phyloP scores from a whole-genome alignment of 805 yeast species.

The Wickerhamomyces kurtzmanii region DNA sequence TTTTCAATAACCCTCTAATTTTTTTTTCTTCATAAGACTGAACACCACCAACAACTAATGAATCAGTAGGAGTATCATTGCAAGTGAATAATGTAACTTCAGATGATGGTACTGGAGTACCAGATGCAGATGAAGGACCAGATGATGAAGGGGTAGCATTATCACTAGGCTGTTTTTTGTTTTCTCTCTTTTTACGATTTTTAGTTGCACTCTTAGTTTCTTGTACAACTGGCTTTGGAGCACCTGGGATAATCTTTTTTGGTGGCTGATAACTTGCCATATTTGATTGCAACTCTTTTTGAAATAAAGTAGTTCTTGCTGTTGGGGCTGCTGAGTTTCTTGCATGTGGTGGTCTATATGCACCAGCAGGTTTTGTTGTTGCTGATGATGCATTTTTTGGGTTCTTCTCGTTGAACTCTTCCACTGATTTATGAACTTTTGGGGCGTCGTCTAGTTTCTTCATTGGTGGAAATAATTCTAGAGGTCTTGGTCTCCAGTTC shows the following conservation, averaged over 20 bases:
- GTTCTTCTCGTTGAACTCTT: conserved; percentile 34
- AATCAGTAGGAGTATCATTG: conserved; percentile 15
- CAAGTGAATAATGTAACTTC: conserved; percentile 7
- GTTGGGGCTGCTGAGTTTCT: conserved; percentile 32
- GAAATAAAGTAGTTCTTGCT: conserved; percentile 40
- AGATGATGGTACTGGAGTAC: conserved; percentile 4
- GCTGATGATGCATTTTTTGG: conserved; percentile 21
- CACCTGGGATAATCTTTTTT: conserved; percentile 47
- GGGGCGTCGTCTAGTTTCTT: conserved; percentile 43
- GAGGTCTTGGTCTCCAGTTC: conserved; percentile 66
- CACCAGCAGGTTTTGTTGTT: conserved; percentile 64
- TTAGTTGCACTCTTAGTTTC: conserved; percentile 61
- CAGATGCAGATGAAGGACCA: conserved; percentile 4
- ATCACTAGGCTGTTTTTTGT: conserved; percentile 29
- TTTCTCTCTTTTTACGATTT: conserved; percentile 69
- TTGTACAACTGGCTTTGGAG: conserved; percentile 31
- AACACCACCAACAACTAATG: conserved; percentile 49
- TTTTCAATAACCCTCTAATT: conserved; percentile 81
- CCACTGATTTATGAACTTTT: conserved; percentile 62
- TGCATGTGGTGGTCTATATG: conserved; percentile 97
- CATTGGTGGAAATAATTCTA: conserved; percentile 21
- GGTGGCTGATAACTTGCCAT: conserved; percentile 16
- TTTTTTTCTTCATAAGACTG: conserved; percentile 83
- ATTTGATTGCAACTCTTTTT: conserved; percentile 36
- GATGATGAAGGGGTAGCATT: conserved; percentile 1